phyloP scores from a whole-genome alignment of 192 early-diverging fungal genomes.

The Coemansia aciculifera region DNA sequence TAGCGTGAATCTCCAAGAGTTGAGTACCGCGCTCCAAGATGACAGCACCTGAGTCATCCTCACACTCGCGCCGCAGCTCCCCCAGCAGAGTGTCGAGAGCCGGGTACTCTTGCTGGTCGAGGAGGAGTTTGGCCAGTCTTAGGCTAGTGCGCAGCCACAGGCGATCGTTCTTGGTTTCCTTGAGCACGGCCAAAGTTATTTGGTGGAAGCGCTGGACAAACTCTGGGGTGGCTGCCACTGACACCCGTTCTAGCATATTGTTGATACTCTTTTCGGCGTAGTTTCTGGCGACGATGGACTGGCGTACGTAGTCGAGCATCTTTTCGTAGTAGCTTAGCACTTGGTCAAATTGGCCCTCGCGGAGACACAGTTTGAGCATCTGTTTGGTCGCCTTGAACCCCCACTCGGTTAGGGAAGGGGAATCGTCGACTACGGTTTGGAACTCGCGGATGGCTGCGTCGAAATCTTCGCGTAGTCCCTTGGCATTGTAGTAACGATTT shows the following conservation, averaged over 20 bases:
- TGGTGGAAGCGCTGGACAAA: constrained; percentile 31
- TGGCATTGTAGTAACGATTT: constrained; percentile 55
- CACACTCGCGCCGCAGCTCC: constrained; percentile 23
- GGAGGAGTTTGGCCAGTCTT: constrained; percentile 33
- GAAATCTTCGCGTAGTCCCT: constrained; percentile 39
- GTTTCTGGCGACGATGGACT: constrained; percentile 28
- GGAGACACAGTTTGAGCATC: constrained; percentile 37
- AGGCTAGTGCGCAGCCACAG: constrained; percentile 49
- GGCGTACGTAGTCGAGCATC: constrained; percentile 41
- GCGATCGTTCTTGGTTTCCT: constrained; percentile 39
- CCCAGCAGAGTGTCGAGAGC: constrained; percentile 22
- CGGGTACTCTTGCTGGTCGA: constrained; percentile 29
- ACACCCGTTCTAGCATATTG: constrained; percentile 44
- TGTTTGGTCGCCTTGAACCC: constrained; percentile 52
- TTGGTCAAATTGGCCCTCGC: constrained; percentile 11
- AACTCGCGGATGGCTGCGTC: constrained; percentile 32
- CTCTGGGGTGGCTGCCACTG: constrained; percentile 3
- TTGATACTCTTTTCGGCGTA: constrained; percentile 54
- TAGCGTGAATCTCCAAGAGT: constrained; percentile 87
- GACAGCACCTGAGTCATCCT: constrained; percentile 18
- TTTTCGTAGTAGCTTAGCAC: constrained; percentile 24
- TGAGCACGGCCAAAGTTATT: constrained; percentile 31
- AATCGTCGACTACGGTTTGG: constrained; percentile 19
- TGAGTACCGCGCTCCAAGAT: constrained; percentile 89
- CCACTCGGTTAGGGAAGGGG: constrained; percentile 26